Evolutionary conservation across 345 rosid genomes (phyloP), one percentile per base, ranked within the genome.

Genomic region (Pugionium dolabratum): DNA sequence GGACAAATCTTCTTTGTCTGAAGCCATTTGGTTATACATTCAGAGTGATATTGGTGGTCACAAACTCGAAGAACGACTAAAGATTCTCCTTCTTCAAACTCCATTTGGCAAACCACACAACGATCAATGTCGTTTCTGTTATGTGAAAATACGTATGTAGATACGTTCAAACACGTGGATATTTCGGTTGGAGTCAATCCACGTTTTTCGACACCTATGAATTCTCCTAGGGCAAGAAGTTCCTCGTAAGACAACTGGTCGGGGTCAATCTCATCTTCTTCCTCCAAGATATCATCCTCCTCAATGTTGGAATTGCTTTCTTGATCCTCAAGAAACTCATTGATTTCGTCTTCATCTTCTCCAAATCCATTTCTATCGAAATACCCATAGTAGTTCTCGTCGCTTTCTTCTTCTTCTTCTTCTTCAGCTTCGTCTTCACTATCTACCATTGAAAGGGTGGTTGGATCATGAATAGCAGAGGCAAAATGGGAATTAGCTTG

Each of bases 31-130:
- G 59, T 79, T 40, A 91, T 81, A 33, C 98, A 91, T 0, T 80
- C 83, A 4, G 77, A 63, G 59, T 91, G 97, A 57, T 81, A 88
- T 2, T 83, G 80, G 54, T 91, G 94, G 2, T 80, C 54, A 47
- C 97, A 91, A 11, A 80, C 55, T 56, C 53, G 36, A 6, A 86
- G 88, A 46, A 73, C 71, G 4, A 75, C 88, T 48, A 88, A 4
- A 2, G 49, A 39, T 53, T 91, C 94, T 9, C 78, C 83, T 70
- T 81, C 87, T 67, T 75, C 86, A 45, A 76, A 91, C 65, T 91
- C 96, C 28, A 80, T 73, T 69, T 91, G 96, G 66, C 91, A 91
- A 34, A 91, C 75, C 9, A 86, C 96, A 60, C 98, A 91, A 2
- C 82, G 78, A 51, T 88, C 96, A 4, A 70, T 72, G 35, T 76